These are phyloP conservation scores for Schizophyllum amplum DNA, from an alignment of 1,284 basidiomycete species.

Conservation along the genomic window DNA sequence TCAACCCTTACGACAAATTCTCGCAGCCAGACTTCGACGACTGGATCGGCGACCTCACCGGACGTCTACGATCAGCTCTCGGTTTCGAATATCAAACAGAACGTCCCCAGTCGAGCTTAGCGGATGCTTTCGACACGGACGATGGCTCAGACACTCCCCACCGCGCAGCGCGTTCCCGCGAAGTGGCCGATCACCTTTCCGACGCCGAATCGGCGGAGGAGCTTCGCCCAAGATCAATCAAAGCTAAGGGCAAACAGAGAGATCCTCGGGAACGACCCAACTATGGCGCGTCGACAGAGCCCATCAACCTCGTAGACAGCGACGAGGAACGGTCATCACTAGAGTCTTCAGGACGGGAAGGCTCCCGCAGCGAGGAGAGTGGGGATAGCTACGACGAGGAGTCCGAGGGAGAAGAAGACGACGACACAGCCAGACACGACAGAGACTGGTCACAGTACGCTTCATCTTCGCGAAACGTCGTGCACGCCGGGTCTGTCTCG, in stretches of 20 bases:
- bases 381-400: too few relatives aligned
- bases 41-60: slow-evolving; percentile 58
- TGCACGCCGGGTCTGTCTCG: too few relatives aligned
- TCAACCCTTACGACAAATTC: slow-evolving; percentile 65
- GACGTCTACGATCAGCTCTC: slow-evolving; percentile 43
- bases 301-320: too few relatives aligned
- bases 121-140: slow-evolving; percentile 12
- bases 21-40: slow-evolving; percentile 55
- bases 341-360: too few relatives aligned
- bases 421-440: too few relatives aligned
- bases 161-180: slow-evolving; percentile 12
- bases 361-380: too few relatives aligned
- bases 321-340: too few relatives aligned
- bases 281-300: too few relatives aligned
- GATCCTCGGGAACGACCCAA: slow-evolving; percentile 44
- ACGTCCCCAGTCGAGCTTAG: neutral
- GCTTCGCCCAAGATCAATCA: slow-evolving; percentile 25
- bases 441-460: too few relatives aligned
- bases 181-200: slow-evolving; percentile 24
- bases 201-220: slow-evolving; percentile 53
- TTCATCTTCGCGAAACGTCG: too few relatives aligned
- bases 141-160: slow-evolving; percentile 17
- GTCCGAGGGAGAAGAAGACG: too few relatives aligned
- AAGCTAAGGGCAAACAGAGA: slow-evolving; percentile 49
- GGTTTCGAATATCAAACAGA: slow-evolving; percentile 29